Evolutionary conservation across 768 basidiomycete genomes (phyloP).

Genomic region (Pilatotrama ljubarskyi): DNA sequence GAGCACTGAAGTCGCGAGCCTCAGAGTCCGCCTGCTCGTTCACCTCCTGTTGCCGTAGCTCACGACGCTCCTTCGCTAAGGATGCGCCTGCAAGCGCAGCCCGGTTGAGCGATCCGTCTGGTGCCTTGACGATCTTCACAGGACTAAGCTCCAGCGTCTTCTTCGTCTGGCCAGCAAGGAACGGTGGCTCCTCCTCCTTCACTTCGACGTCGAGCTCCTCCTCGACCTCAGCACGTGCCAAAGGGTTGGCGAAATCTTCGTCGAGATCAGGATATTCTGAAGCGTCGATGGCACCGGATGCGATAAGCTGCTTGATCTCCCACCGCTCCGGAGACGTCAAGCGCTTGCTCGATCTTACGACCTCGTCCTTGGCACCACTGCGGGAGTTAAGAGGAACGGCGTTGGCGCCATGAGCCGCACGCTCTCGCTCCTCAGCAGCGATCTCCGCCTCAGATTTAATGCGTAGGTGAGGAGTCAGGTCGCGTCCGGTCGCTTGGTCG

Average conservation of each 20-base stretch:
- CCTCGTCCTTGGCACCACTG: constrained; percentile 40
- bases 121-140: constrained; percentile 97
- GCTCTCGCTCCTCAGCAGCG: constrained; percentile 68
- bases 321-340: constrained; percentile 96
- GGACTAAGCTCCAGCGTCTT: constrained; percentile 93
- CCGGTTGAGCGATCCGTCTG: constrained; percentile 94
- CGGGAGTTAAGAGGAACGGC: constrained; percentile 72
- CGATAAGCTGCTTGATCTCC: constrained; percentile 99
- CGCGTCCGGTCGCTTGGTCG: constrained; percentile 86
- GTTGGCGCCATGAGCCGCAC: constrained; percentile 77
- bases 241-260: constrained; percentile 77
- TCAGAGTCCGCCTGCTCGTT: constrained; percentile 95
- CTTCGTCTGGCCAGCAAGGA: constrained; percentile 95
- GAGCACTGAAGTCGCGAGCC: constrained; percentile 90
- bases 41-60: constrained; percentile 89
- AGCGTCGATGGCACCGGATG: constrained; percentile 88
- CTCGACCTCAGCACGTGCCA: constrained; percentile 83
- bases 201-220: constrained; percentile 98
- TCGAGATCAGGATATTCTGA: constrained; percentile 94
- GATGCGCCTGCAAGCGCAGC: constrained; percentile 94
- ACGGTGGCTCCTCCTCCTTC: constrained; percentile 94
- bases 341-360: constrained; percentile 79
- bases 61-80: constrained; percentile 91
- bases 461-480: constrained; percentile 91
- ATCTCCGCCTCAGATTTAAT: constrained; percentile 94